These are phyloP conservation scores for Boletus subcaerulescens DNA, from an alignment of 768 basidiomycete species.

Conservation along the genomic window DNA sequence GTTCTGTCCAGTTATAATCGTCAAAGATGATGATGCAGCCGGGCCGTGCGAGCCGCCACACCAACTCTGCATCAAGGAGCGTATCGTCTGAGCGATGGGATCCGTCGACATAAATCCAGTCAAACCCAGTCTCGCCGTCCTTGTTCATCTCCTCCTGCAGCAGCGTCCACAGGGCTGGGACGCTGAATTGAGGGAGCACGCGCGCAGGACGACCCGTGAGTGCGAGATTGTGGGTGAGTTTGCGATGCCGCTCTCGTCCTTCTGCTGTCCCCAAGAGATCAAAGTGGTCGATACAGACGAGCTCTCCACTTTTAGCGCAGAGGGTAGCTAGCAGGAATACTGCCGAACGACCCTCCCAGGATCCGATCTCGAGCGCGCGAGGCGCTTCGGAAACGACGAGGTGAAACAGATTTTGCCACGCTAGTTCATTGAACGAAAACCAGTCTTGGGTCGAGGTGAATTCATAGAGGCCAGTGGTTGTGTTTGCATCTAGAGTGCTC, in stretches of 20 bases:
- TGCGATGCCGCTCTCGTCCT: conserved; percentile 44
- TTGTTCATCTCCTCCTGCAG: conserved; percentile 43
- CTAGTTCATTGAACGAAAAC: conserved; percentile 45
- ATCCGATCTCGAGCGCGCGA: conserved; percentile 55
- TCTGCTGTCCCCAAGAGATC: conserved; percentile 49
- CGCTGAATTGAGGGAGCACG: conserved; percentile 50
- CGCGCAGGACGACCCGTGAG: conserved; percentile 44
- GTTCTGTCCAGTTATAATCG: conserved; percentile 53
- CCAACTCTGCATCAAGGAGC: conserved; percentile 57
- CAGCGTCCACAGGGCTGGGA: conserved; percentile 47
- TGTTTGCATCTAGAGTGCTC: conserved; percentile 3
- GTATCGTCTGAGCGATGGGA: conserved; percentile 61
- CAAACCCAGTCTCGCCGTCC: conserved; percentile 40
- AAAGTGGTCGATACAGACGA: conserved; percentile 59
- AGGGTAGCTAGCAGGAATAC: conserved; percentile 51
- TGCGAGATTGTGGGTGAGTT: conserved; percentile 46
- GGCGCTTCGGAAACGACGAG: conserved; percentile 38
- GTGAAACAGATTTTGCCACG: conserved; percentile 43
- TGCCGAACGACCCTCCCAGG: conserved; percentile 64
- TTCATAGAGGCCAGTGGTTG: conserved; percentile 23
- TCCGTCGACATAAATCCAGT: conserved; percentile 60
- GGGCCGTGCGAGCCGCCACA: conserved; percentile 51
- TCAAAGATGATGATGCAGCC: conserved; percentile 56
- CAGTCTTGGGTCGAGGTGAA: conserved; percentile 57
- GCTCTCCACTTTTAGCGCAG: conserved; percentile 40